phyloP scores from a whole-genome alignment of 192 early-diverging fungal genomes.

The Thamnidium elegans region DNA sequence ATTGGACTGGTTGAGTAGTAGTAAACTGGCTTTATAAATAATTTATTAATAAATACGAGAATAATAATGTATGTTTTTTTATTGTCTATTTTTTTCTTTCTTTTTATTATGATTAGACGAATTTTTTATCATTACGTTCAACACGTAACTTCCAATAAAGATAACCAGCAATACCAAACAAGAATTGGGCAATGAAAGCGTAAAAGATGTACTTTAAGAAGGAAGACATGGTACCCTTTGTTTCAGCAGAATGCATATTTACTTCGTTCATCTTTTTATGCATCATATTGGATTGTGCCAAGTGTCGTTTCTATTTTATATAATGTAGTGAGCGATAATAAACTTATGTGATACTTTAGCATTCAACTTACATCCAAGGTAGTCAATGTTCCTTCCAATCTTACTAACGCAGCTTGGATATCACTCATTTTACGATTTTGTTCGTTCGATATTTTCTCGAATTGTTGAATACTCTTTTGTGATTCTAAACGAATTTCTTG shows the following conservation, averaged over 20 bases:
- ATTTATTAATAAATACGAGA: background rate
- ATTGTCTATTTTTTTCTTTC: too few species aligned
- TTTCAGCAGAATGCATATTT: constrained; percentile 13
- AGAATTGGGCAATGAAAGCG: constrained; percentile 22
- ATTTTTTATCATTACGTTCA: constrained; percentile 36
- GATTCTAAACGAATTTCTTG: background rate
- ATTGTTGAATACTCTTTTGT: background rate
- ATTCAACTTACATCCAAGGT: constrained; percentile 19
- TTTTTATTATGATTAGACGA: constrained; percentile 18
- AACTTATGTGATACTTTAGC: too few species aligned
- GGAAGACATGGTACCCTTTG: constrained; percentile 26
- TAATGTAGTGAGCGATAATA: too few species aligned
- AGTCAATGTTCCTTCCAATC: constrained; percentile 16
- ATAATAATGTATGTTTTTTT: background rate
- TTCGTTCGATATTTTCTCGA: constrained; percentile 9
- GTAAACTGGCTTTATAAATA: constrained; percentile 1
- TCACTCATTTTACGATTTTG: constrained; percentile 20
- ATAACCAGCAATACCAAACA: constrained; percentile 20
- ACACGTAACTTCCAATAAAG: constrained; percentile 35
- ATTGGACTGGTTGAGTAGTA: constrained; percentile 56
- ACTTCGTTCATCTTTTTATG: constrained; percentile 21
- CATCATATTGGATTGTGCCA: constrained; percentile 16
- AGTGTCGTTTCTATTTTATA: constrained; percentile 13
- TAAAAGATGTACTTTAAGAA: constrained; percentile 28
- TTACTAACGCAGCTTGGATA: background rate